Percentiles rank a stretch among this genome's conserved stretches.
Conservation (phyloP, 31 red algal genomes). For the Bonnemaisonia californica region DNA sequence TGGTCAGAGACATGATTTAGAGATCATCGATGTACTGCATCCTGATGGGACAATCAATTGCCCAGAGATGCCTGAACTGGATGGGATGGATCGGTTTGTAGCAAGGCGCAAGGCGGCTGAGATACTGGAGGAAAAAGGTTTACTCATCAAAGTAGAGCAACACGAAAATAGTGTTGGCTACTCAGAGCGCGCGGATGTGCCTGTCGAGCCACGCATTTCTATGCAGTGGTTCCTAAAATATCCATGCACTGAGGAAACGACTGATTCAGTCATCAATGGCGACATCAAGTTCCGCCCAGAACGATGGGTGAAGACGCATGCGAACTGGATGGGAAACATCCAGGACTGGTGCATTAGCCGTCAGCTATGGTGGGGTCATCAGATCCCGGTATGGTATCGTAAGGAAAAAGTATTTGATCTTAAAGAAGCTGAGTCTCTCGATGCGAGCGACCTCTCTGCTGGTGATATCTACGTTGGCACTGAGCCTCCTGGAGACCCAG, state of each 20-base stretch:
- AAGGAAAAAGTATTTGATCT: no score
- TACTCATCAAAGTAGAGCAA: conserved; percentile 19
- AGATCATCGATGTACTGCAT: conserved; percentile 72
- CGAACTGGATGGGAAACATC: conserved; percentile 91
- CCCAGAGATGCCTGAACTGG: conserved; percentile 72
- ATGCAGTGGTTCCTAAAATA: conserved; percentile 7
- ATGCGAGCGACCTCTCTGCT: no score
- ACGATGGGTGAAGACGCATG: neutral
- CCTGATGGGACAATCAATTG: conserved; percentile 85
- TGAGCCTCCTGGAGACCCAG: no score
- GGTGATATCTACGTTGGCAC: no score
- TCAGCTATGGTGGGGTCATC: conserved; percentile 99
- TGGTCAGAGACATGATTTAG: conserved; percentile 82
- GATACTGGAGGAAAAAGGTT: conserved; percentile 74
- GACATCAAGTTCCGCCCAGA: conserved; percentile 26
- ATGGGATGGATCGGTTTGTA: conserved; percentile 92
- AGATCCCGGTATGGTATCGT: conserved; percentile 96
- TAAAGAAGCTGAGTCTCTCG: no score
- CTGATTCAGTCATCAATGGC: conserved; percentile 8
- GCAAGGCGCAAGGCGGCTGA: conserved; percentile 89
- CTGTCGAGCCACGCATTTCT: conserved; percentile 1
- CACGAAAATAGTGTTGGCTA: conserved; percentile 32
- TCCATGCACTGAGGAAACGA: neutral
- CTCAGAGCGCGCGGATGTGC: neutral
- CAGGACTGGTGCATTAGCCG: conserved; percentile 96